A percentile compares a stretch with the other conserved stretches of the same genome.
Evolutionary conservation across 2,329 filamentous ascomycete genomes (phyloP).

Genomic region (Elsinoe batatas): DNA sequence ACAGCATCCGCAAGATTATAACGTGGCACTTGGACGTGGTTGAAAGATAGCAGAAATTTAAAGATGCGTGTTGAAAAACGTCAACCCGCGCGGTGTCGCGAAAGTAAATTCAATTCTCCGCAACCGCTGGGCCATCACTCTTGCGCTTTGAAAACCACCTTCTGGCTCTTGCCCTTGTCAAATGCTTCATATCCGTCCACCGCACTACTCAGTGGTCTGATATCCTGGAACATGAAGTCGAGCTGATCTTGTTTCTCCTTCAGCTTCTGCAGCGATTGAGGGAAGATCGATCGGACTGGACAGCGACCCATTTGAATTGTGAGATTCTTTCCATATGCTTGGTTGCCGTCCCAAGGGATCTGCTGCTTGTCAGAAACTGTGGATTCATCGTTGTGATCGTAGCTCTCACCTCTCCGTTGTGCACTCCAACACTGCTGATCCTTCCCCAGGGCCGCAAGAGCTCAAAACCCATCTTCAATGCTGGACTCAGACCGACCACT

Average conservation of each 20-base stretch:
- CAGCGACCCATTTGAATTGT: slow-evolving; percentile 42
- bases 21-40: too few species aligned
- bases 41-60: too few species aligned
- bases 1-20: too few species aligned
- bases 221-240: slow-evolving; percentile 44
- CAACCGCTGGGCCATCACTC: background rate
- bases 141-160: slow-evolving; percentile 36
- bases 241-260: slow-evolving; percentile 41
- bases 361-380: slow-evolving; percentile 4
- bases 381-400: background rate
- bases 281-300: slow-evolving; percentile 42
- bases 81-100: too few species aligned
- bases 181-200: slow-evolving; percentile 45
- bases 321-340: slow-evolving; percentile 43
- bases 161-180: slow-evolving; percentile 44
- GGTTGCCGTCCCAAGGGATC: slow-evolving; percentile 39
- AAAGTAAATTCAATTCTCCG: too few species aligned
- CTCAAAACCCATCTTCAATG: slow-evolving; percentile 39
- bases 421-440: slow-evolving; percentile 40
- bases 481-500: slow-evolving; percentile 39
- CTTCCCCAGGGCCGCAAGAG: slow-evolving; percentile 41
- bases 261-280: slow-evolving; percentile 36
- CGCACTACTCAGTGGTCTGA: slow-evolving; percentile 41
- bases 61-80: too few species aligned
- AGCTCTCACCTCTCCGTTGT: slow-evolving; percentile 32